A percentile compares a stretch with the other conserved stretches of the same genome.
Evolutionary conservation across 75 land plant genomes (phyloP).

Genomic region (Picea sitchensis): DNA sequence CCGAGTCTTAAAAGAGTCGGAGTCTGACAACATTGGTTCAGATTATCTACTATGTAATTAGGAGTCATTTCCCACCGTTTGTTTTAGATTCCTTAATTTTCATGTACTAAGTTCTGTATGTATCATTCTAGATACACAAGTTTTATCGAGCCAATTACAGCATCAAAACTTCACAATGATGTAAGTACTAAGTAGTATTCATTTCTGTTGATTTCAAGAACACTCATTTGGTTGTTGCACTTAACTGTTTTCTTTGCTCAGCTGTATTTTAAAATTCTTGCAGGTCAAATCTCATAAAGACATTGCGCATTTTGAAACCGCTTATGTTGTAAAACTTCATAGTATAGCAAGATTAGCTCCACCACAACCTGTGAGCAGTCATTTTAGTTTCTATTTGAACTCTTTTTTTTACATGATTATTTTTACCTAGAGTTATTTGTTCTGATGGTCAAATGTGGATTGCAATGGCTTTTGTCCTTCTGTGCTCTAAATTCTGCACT

Average conservation of each 20-base stretch:
- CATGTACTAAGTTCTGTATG: background rate
- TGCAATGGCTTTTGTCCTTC: background rate
- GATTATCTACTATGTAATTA: constrained; percentile 1
- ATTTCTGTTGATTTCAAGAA: background rate
- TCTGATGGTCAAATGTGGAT: background rate
- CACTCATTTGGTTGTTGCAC: background rate
- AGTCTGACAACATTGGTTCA: no score
- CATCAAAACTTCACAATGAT: constrained; percentile 91
- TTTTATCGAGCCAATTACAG: constrained; percentile 88
- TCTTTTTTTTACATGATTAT: background rate
- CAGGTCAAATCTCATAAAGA: constrained; percentile 93
- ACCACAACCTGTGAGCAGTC: constrained; percentile 63
- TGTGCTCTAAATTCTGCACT: background rate
- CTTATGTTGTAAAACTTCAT: constrained; percentile 97
- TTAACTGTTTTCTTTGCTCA: background rate
- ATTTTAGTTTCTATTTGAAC: background rate
- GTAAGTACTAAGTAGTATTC: constrained; percentile 28
- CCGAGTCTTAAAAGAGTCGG: no score
- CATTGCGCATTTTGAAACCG: constrained; percentile 93
- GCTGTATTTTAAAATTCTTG: background rate
- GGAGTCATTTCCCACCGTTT: background rate
- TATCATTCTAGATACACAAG: constrained; percentile 78
- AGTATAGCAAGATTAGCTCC: constrained; percentile 84
- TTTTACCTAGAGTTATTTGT: background rate
- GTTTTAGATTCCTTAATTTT: constrained; percentile 1